Base-by-base conservation (phyloP, 2,329 filamentous ascomycete genomes). In the Bimuria novae-zelandiae region DNA sequence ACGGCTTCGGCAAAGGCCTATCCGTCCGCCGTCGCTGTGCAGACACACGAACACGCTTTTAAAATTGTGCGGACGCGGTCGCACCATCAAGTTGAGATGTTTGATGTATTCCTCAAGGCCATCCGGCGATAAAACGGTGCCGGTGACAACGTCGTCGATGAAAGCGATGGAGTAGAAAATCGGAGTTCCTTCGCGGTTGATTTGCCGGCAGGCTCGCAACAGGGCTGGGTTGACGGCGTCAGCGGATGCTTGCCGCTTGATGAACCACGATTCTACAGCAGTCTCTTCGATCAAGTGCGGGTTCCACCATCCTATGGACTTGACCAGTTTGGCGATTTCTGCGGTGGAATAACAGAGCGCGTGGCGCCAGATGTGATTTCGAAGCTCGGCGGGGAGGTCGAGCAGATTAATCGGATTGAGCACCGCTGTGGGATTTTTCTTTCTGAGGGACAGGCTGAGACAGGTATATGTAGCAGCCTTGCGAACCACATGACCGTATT, bases 31-130 rank as follows among this genome's bases (percentile, higher is more conserved):
- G 11, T 44, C 25, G 11, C 22, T 30, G 25, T 44, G 23, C n/a
- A 44, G 14, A 44, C 10, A 17, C 12, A 44, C 5, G 11, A 44
- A 16, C n/a, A 44, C 6, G 8, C 25, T 27, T 6, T 30, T 44
- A n/a, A 44, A 22, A 19, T 44, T 44, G 41, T 44, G 30, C 7
- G 22, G 41, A 16, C 41, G 41, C 4, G 41, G 41, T n/a, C 41
- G 41, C 4, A 11, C 21, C 7, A 44, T 4, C 5, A 29, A 25
- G 16, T 44, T 25, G 6, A 44, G 41, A 4, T 30, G 14, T 7
- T 3, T 8, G 25, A 11, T 30, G 8, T 30, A 29, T 6, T 27
- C 14, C 25, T 12, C 7, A 29, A 44, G 11, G 4, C 16, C n/a
- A 3, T 17, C 10, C 4, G 4, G 16, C n/a, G n/a, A 3, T 29